phyloP scores from a whole-genome alignment of 1,284 basidiomycete genomes.

The Naganishia liquefaciens region DNA sequence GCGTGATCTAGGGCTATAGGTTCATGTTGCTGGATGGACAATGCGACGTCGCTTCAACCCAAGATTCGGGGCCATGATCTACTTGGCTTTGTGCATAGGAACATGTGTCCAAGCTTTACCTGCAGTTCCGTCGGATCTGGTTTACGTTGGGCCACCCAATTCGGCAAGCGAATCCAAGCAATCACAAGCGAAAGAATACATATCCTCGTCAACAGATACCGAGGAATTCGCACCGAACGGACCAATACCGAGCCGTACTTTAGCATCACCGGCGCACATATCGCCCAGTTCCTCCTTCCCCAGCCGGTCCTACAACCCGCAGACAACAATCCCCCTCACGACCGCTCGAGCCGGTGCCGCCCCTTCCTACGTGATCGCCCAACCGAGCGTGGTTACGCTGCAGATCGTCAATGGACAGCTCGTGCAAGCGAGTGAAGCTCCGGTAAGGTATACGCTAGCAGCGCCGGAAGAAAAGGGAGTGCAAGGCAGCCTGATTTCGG shows the following conservation, averaged over 20 bases:
- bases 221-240: neutral
- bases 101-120: neutral
- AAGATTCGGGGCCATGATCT: neutral
- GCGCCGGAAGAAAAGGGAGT: neutral
- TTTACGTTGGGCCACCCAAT: neutral
- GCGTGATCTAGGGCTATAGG: too few relatives aligned
- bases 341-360: neutral
- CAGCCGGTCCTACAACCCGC: neutral
- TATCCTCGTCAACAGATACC: neutral
- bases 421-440: neutral
- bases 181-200: neutral
- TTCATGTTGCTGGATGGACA: too few relatives aligned
- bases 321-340: too few relatives aligned
- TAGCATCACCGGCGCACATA: neutral
- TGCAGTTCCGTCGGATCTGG: neutral
- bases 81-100: neutral
- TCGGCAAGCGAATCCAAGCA: neutral
- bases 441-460: constrained; percentile 5
- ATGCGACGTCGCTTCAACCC: too few relatives aligned
- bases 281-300: neutral
- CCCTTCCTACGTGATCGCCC: constrained; percentile 9
- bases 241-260: neutral
- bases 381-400: constrained; percentile 11
- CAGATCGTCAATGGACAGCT: constrained; percentile 19
- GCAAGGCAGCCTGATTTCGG: neutral